Percentiles rank a stretch among this genome's conserved stretches.
Evolutionary conservation across 2,329 filamentous ascomycete species (phyloP).

Genomic region (Microdochium trichocladiopsis): DNA sequence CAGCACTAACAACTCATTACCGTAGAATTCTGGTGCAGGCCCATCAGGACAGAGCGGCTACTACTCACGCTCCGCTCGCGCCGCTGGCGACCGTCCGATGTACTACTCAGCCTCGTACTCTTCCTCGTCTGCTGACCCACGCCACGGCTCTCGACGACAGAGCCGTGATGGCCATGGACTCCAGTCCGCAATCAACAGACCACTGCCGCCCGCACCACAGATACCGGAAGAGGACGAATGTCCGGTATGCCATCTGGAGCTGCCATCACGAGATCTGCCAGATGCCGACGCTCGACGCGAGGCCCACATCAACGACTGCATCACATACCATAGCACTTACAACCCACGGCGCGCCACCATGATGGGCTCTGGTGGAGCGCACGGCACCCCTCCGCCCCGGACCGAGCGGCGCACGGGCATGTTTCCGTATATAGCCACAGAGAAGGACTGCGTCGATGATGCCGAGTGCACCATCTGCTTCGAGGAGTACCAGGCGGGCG

Average conservation of each 20-base stretch:
- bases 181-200: conserved; percentile 20
- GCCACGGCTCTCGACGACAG: conserved; percentile 11
- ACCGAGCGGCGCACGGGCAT: conserved; percentile 47
- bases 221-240: conserved; percentile 72
- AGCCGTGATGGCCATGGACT: background rate
- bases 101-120: conserved; percentile 6
- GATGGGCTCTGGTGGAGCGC: conserved; percentile 6
- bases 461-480: conserved; percentile 63
- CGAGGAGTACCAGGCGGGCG: conserved; percentile 57
- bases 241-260: conserved; percentile 66
- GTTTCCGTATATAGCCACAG: conserved; percentile 57
- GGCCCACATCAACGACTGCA: conserved; percentile 51
- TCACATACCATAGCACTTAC: conserved; percentile 46
- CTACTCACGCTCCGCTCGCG: conserved; percentile 26
- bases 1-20: background rate
- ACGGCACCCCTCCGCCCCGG: conserved; percentile 20
- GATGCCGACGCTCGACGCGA: conserved; percentile 50
- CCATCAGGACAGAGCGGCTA: conserved; percentile 19
- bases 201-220: conserved; percentile 34
- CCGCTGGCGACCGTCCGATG: background rate
- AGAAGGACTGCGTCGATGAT: conserved; percentile 62
- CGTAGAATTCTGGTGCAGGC: conserved; percentile 16
- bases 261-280: conserved; percentile 49
- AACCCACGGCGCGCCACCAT: conserved; percentile 20
- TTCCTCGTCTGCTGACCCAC: conserved; percentile 21